Evolutionary conservation across 108 stramenopile genomes (phyloP).

Genomic region (Conticribra weissflogii): DNA sequence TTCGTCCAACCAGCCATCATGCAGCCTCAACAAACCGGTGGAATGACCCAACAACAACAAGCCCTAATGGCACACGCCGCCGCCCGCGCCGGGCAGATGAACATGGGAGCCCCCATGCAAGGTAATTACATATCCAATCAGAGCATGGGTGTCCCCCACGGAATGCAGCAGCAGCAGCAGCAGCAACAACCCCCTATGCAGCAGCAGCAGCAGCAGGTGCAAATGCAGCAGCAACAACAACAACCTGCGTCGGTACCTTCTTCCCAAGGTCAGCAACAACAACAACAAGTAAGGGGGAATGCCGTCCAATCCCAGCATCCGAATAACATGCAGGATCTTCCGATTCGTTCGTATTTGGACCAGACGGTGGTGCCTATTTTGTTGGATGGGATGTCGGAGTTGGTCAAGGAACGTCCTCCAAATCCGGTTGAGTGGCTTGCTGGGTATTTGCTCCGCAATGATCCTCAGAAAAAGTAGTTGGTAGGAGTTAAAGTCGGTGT

Average conservation of each 20-base stretch:
- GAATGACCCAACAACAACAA: not conserved
- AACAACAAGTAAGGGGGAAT: slow-evolving; percentile 12
- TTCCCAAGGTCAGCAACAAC: not conserved
- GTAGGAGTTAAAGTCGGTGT: too few species aligned
- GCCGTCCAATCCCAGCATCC: slow-evolving; percentile 5
- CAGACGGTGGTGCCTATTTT: slow-evolving; percentile 99
- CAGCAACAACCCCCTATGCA: too few species aligned
- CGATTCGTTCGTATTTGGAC: slow-evolving; percentile 99
- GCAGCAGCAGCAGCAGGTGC: too few species aligned
- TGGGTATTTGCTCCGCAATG: slow-evolving; percentile 92
- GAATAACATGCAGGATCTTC: slow-evolving; percentile 78
- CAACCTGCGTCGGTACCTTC: not conserved
- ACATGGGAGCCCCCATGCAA: not conserved
- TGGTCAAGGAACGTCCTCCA: slow-evolving; percentile 96
- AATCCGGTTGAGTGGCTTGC: slow-evolving; percentile 99
- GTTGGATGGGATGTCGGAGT: slow-evolving; percentile 97
- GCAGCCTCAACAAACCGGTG: not conserved
- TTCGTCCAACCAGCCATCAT: not conserved
- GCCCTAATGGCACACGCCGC: not conserved
- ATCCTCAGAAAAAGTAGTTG: slow-evolving; percentile 89
- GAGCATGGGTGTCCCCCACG: not conserved
- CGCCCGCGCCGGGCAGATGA: not conserved
- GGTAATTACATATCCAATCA: not conserved
- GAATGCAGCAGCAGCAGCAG: not conserved
- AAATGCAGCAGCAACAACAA: slow-evolving; percentile 10